phyloP scores from a whole-genome alignment of 176 grass and related monocot species.

The Bonia amplexicaulis region DNA sequence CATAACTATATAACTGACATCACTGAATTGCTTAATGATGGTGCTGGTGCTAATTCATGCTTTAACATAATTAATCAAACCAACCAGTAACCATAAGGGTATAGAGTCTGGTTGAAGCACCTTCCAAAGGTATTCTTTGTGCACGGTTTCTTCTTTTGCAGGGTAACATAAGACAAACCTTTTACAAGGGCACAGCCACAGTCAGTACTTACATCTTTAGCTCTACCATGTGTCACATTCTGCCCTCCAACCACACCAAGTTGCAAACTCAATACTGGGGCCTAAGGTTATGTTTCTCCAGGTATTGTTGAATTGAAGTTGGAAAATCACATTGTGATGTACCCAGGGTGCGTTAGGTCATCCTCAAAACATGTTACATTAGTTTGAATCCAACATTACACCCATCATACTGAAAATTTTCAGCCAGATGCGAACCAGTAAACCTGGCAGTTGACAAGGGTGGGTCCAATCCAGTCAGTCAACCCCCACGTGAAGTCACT shows the following conservation, averaged over 20 bases:
- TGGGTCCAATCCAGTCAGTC: not conserved
- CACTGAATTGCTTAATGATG: not conserved
- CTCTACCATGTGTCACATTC: not conserved
- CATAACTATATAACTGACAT: not conserved
- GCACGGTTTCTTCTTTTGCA: not conserved
- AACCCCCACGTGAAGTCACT: not conserved
- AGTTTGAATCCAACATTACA: not conserved
- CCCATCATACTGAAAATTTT: not conserved
- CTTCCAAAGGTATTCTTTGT: not conserved
- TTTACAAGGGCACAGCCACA: not conserved
- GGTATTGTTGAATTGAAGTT: conserved; percentile 12
- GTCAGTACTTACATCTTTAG: not conserved
- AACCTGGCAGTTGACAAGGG: not conserved
- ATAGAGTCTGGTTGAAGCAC: not conserved
- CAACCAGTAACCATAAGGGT: not conserved
- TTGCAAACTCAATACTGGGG: not conserved
- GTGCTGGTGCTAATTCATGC: not conserved
- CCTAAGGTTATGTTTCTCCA: not conserved
- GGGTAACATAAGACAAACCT: not conserved
- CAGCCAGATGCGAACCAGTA: not conserved
- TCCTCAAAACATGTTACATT: not conserved
- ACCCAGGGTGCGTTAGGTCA: not conserved
- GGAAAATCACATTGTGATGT: not conserved
- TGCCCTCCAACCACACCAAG: not conserved
- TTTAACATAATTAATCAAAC: not conserved